Evolutionary conservation across 2,329 filamentous ascomycete species (phyloP), one percentile per base, ranked within the genome.

Genomic region (Lojkania enalia): DNA sequence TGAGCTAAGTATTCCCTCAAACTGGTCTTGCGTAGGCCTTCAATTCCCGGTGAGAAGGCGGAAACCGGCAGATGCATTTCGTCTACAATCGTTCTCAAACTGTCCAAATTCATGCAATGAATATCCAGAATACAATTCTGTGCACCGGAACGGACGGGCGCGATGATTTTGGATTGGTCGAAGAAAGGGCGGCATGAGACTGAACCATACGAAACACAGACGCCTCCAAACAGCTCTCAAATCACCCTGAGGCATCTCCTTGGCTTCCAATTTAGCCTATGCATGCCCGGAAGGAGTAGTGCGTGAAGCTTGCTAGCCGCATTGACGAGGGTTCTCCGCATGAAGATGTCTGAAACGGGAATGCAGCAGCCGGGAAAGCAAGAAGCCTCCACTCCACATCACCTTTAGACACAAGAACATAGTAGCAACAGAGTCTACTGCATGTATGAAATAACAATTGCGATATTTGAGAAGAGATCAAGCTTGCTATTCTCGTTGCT

Each of bases 271-370:
- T 48, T 51, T 39, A 51, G 48, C 41, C 48, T 19, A 39, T 18
- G 16, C 5, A 20, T 30, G 27, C 9, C 25, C 5, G 15, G 18
- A 27, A 25, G 2, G 36, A 14, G 39, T 20, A 46, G 49, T 47
- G 36, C 16, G 5, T 36, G 15, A 42, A 42, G 40, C n/a, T 42
- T 40, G 48, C 25, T 31, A 18, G 23, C 40, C 25, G 48, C 48
- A 48, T 48, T 48, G 44, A 48, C 21, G 16, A 14, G n/a, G 31
- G 20, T 4, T 31, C 23, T 15, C 20, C 25, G 49, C 46, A 46
- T 49, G 45, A 45, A 21, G 19, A 33, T 16, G 11, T 35, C 32
- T 49, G 49, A 52, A 49, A 52, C 49, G 40, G 49, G 49, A 16
- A 33, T 33, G 30, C 15, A 15, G 30, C 23, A 27, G n/a, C 7